Percentiles rank a stretch among this genome's conserved stretches.
Evolutionary conservation across 2,329 filamentous ascomycete species (phyloP).

Genomic region (Corinectria fuckeliana): DNA sequence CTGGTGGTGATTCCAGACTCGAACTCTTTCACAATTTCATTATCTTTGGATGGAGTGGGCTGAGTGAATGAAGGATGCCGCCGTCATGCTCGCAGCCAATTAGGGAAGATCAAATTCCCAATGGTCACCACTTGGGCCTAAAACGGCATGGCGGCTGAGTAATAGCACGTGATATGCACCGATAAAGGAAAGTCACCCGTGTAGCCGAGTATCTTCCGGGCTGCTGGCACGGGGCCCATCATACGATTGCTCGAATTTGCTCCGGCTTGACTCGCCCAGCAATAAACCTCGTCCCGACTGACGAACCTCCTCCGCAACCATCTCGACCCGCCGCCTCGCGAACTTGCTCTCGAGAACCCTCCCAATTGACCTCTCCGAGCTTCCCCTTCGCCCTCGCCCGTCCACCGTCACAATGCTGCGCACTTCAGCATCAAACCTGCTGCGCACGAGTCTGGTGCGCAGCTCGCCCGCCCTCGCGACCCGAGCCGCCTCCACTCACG

Average conservation of each 20-base stretch:
- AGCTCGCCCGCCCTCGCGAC: slow-evolving; percentile 55
- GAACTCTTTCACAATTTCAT: slow-evolving; percentile 2
- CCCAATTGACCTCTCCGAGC: slow-evolving; percentile 43
- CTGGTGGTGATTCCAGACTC: neutral
- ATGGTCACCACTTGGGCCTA: slow-evolving; percentile 21
- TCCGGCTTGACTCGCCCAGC: slow-evolving; percentile 28
- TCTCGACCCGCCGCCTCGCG: slow-evolving; percentile 30
- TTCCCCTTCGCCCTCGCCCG: slow-evolving; percentile 18
- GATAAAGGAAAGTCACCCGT: slow-evolving; percentile 21
- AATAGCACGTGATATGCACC: slow-evolving; percentile 19
- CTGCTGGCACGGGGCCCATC: slow-evolving; percentile 34
- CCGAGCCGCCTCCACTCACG: slow-evolving; percentile 75
- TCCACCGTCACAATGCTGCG: slow-evolving; percentile 57
- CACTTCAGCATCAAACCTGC: slow-evolving; percentile 58
- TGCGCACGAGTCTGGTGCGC: slow-evolving; percentile 57
- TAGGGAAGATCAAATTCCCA: slow-evolving; percentile 13
- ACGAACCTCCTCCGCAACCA: slow-evolving; percentile 31
- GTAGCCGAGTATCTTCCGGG: slow-evolving; percentile 35
- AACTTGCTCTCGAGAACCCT: slow-evolving; percentile 32
- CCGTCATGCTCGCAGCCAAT: slow-evolving; percentile 25
- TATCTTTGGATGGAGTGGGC: slow-evolving; percentile 7
- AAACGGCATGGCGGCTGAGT: slow-evolving; percentile 8
- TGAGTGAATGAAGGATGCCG: slow-evolving; percentile 6
- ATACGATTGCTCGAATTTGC: slow-evolving; percentile 41
- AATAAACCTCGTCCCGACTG: slow-evolving; percentile 35